These are phyloP conservation scores for Trifolium subterraneum DNA, from an alignment of 306 rosid species.

Conservation along the genomic window DNA sequence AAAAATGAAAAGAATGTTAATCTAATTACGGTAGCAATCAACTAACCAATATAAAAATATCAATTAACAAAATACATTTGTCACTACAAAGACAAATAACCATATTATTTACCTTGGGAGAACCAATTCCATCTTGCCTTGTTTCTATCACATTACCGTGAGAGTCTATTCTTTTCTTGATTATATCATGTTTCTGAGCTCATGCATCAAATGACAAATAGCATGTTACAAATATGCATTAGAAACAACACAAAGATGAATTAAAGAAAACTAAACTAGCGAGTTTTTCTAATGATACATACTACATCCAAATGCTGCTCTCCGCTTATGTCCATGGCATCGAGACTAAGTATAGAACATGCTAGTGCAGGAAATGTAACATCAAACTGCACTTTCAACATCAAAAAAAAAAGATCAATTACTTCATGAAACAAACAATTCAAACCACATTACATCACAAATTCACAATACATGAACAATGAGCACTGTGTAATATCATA, in stretches of 20 bases:
- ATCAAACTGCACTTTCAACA: conserved; percentile 85
- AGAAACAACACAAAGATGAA: not conserved
- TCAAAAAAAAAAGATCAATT: conserved; percentile 36
- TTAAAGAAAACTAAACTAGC: not conserved
- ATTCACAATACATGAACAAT: not conserved
- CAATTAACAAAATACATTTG: conserved; percentile 13
- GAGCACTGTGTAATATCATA: not conserved
- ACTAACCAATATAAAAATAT: conserved; percentile 4
- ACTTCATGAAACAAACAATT: conserved; percentile 7
- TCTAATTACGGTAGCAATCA: conserved; percentile 4
- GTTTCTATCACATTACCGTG: conserved; percentile 91
- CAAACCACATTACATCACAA: not conserved
- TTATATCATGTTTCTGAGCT: conserved; percentile 87
- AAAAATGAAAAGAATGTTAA: conserved; percentile 4
- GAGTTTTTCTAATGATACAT: conserved; percentile 42
- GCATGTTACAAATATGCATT: conserved; percentile 11
- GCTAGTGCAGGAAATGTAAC: conserved; percentile 95
- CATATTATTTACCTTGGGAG: conserved; percentile 69
- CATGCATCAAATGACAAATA: conserved; percentile 23
- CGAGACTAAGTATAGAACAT: conserved; percentile 91
- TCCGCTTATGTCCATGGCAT: conserved; percentile 99
- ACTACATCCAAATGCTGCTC: conserved; percentile 98
- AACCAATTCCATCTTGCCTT: conserved; percentile 90
- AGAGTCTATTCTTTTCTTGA: conserved; percentile 88
- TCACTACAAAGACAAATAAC: conserved; percentile 4